These are phyloP conservation scores for Suillus lakei DNA, from an alignment of 768 basidiomycete species.

Conservation along the genomic window DNA sequence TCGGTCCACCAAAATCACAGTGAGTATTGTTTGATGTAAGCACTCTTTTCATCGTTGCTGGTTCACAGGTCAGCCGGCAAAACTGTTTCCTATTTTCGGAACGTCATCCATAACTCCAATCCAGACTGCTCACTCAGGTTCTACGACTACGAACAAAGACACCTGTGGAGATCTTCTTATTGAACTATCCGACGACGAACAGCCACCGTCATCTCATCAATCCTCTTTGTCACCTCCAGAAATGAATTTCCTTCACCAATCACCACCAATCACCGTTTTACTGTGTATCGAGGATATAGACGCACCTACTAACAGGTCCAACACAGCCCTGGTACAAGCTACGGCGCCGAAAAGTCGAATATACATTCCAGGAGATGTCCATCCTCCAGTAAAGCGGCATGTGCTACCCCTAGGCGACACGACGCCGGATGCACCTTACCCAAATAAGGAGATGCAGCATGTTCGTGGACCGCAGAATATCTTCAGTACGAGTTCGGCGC, in stretches of 20 bases:
- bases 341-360: neutral
- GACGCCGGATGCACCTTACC: constrained; percentile 47
- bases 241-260: neutral
- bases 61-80: constrained; percentile 18
- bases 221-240: constrained; percentile 9
- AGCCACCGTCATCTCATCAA: constrained; percentile 9
- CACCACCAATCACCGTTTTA: neutral
- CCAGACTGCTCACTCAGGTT: neutral
- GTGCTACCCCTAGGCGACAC: neutral
- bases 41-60: neutral
- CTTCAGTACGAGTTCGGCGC: constrained; percentile 27
- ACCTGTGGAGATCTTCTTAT: neutral
- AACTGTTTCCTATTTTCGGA: constrained; percentile 32
- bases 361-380: neutral
- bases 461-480: constrained; percentile 59
- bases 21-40: neutral
- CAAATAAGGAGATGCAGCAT: constrained; percentile 58
- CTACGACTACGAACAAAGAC: neutral
- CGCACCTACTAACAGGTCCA: neutral
- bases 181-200: constrained; percentile 22
- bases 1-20: neutral
- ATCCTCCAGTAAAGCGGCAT: neutral
- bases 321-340: too few relatives aligned
- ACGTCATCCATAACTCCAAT: constrained; percentile 10
- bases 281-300: neutral